A percentile compares a stretch with the other conserved stretches of the same genome.
phyloP scores from a whole-genome alignment of 2,329 filamentous ascomycete genomes.

The Phialophora macrospora region DNA sequence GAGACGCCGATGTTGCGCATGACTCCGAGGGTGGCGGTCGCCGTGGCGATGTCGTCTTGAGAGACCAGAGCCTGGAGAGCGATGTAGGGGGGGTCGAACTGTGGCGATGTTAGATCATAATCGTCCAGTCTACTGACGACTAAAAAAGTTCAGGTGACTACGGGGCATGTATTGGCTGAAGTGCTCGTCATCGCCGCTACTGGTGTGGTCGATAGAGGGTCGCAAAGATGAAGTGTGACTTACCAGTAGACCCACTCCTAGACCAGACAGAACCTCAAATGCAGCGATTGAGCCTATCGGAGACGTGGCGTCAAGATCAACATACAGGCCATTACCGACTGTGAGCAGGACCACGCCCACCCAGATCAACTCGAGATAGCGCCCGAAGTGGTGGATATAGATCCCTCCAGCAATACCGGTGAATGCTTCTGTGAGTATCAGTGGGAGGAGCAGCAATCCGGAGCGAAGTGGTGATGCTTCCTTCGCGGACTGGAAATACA shows the following conservation, averaged over 20 bases:
- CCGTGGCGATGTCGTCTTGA: slow-evolving; percentile 59
- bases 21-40: slow-evolving; percentile 66
- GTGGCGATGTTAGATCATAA: neutral
- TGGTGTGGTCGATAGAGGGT: neutral
- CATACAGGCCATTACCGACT: slow-evolving; percentile 55
- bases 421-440: slow-evolving; percentile 55
- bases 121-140: neutral
- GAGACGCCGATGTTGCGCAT: slow-evolving; percentile 62
- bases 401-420: slow-evolving; percentile 54
- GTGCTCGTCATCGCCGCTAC: neutral
- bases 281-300: neutral
- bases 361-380: slow-evolving; percentile 55
- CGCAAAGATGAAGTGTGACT: neutral
- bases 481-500: slow-evolving; percentile 73
- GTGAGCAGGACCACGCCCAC: slow-evolving; percentile 49
- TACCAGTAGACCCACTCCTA: slow-evolving; percentile 53
- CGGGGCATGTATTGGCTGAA: neutral
- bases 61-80: slow-evolving; percentile 59
- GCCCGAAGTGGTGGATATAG: slow-evolving; percentile 55
- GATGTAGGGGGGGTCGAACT: slow-evolving; percentile 60
- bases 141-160: neutral
- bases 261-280: slow-evolving; percentile 48
- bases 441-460: slow-evolving; percentile 65
- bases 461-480: slow-evolving; percentile 63
- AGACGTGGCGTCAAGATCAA: slow-evolving; percentile 42